Evolutionary conservation across 1,284 basidiomycete genomes (phyloP).

Genomic region (Agaricales sp.): DNA sequence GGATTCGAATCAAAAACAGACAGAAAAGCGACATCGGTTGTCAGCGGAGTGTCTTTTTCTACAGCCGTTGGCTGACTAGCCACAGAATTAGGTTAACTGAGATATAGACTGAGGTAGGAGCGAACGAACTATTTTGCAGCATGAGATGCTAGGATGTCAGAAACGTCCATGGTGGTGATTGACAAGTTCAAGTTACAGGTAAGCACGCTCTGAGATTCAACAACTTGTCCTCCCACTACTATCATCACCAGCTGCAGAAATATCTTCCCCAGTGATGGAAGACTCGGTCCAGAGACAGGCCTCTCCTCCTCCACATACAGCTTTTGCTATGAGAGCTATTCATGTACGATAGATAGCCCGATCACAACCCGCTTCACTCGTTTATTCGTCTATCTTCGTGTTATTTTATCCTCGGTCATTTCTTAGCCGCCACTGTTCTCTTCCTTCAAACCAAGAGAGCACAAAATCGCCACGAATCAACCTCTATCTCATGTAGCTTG

Average conservation of each 20-base stretch:
- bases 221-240: neutral
- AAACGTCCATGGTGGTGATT: conserved; percentile 60
- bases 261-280: neutral
- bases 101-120: too few relatives aligned
- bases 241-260: neutral
- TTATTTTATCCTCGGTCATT: too few relatives aligned
- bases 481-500: conserved; percentile 68
- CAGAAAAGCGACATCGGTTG: conserved; percentile 77
- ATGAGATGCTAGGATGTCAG: conserved; percentile 61
- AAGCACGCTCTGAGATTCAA: neutral
- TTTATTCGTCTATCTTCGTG: too few relatives aligned
- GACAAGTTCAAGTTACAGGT: too few relatives aligned
- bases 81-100: conserved; percentile 5
- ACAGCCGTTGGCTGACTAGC: conserved; percentile 57
- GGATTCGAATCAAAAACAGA: conserved; percentile 84
- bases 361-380: conserved; percentile 6
- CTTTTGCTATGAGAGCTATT: conserved; percentile 55
- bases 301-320: conserved; percentile 57
- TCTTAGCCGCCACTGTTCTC: conserved; percentile 63
- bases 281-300: neutral
- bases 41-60: conserved; percentile 73
- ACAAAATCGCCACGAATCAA: conserved; percentile 51
- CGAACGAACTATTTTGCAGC: conserved; percentile 51
- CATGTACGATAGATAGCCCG: conserved; percentile 41
- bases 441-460: conserved; percentile 65